A percentile compares a stretch with the other conserved stretches of the same genome.
These are phyloP conservation scores for Antitrichia curtipendula DNA, from an alignment of 225 moss, liverwort and hornwort genomes.

Conservation along the genomic window DNA sequence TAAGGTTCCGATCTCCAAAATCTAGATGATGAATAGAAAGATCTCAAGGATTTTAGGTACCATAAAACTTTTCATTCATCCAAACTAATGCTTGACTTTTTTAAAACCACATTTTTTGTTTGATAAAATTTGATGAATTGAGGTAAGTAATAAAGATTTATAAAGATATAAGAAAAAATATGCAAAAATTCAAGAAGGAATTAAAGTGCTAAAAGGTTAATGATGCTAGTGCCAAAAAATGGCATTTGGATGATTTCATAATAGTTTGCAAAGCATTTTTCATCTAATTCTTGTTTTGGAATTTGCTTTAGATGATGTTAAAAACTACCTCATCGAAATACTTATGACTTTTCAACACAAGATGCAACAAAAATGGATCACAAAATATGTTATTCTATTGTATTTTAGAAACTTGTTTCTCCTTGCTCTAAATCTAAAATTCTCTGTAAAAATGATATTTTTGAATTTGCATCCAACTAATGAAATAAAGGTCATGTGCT, in stretches of 20 bases:
- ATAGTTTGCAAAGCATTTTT: not conserved
- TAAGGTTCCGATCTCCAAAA: accelerated
- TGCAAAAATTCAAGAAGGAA: not conserved
- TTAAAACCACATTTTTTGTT: accelerated
- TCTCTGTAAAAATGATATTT: not conserved
- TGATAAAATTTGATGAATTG: not conserved
- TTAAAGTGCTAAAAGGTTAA: accelerated
- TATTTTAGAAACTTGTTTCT: not conserved
- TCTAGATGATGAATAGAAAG: accelerated
- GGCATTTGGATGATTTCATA: not conserved
- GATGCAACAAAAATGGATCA: not conserved
- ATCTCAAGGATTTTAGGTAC: accelerated
- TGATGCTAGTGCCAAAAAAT: accelerated
- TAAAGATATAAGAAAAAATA: not conserved
- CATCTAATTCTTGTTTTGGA: not conserved
- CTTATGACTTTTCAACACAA: no score
- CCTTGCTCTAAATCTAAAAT: accelerated
- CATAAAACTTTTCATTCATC: not conserved
- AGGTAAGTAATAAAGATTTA: not conserved
- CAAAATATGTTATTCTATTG: not conserved
- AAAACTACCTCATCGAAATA: not conserved
- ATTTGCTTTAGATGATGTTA: not conserved
- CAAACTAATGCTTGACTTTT: not conserved
- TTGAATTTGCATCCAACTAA: not conserved
- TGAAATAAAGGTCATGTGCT: not conserved